Evolutionary conservation across 768 basidiomycete species (phyloP), one percentile per base, ranked within the genome.

Genomic region (Gautieria morchelliformis): DNA sequence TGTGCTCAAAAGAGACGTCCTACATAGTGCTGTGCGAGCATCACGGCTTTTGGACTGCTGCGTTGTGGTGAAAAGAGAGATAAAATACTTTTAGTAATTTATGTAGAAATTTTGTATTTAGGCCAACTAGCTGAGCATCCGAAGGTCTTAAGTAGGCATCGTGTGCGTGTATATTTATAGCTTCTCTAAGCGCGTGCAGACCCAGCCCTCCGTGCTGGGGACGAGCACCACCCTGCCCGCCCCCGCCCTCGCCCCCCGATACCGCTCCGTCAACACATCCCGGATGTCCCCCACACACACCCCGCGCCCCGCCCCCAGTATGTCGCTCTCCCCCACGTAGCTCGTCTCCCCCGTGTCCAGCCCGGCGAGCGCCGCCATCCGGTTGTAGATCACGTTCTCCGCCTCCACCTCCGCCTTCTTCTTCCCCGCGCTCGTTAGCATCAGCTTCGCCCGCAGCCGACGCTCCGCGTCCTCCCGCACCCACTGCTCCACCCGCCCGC

Each of bases 11-110:
- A 58, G 58, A 63, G 66, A 58, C 51, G 6, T 52, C 74, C 75
- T 74, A n/a, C n/a, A n/a, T n/a, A 74, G 78, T 81, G 63, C 65
- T 82, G 71, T 61, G 72, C 81, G 82, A 85, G 83, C 82, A 71
- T 82, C 76, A 82, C 80, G 76, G 82, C 80, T 75, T 87, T 84
- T 64, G 73, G 68, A 64, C 77, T 78, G 74, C 55, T 56, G 55
- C 55, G 33, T 27, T 14, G 10, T 44, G 53, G 27, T 12, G 4
- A 30, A 7, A 9, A 7, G 45, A 20, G 35, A 56, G 19, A 56
- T 32, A 17, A 20, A 44, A n/a, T n/a, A n/a, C n/a, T n/a, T n/a
- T n/a, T n/a, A n/a, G n/a, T n/a, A n/a, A n/a, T n/a, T n/a, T n/a
- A n/a, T n/a, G n/a, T n/a, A n/a, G n/a, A n/a, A n/a, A n/a, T n/a